Base-by-base conservation (phyloP, 192 early-diverging fungal genomes). In the Linnemannia hyalina region DNA sequence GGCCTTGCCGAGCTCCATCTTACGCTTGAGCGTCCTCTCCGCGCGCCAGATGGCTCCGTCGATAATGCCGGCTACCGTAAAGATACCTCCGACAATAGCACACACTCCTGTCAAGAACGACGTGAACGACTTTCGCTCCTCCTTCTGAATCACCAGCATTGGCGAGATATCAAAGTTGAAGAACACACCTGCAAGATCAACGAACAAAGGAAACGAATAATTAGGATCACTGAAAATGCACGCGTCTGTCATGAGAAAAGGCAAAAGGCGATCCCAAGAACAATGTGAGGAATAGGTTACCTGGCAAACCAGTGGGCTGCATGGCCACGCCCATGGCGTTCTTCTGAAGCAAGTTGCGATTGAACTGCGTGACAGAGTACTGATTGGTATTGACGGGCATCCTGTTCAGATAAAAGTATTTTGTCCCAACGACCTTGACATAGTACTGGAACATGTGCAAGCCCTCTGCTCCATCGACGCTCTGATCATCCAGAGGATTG, bases 101-200 rank as follows among this genome's bases (percentile, higher is more conserved):
- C 97, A 97, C 20, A 97, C 89, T 42, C 95, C 93, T 41, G 97
- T 98, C 38, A 99, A 81, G 88, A 99, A 97, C 68, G 95, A 94
- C n/a, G 93, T 91, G 75, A 99, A 94, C 22, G 97, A 96, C 76
- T 94, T 93, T 52, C 92, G 90, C 63, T 92, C 91, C 89, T 99
- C 96, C 8, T 89, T 91, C 83, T 98, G 96, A 42, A 94, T 94
- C 63, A 99, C 95, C 68, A 95, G 90, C 98, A 99, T 98, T 4
- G 98, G 97, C 36, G 97, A 98, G 70, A 99, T 99, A 52, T 99
- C 98, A 89, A 94, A 96, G 82, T 96, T 95, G 88, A 99, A 96
- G 80, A 97, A 97, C 42, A 99, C 92, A 41, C 98, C 98, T 88
- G 91, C 81, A 35, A 32, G 3, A 54, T 36, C 63, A 70, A 63